Conservation (phyloP, 2,329 filamentous ascomycete genomes). For the Trichoderma guizhouense region DNA sequence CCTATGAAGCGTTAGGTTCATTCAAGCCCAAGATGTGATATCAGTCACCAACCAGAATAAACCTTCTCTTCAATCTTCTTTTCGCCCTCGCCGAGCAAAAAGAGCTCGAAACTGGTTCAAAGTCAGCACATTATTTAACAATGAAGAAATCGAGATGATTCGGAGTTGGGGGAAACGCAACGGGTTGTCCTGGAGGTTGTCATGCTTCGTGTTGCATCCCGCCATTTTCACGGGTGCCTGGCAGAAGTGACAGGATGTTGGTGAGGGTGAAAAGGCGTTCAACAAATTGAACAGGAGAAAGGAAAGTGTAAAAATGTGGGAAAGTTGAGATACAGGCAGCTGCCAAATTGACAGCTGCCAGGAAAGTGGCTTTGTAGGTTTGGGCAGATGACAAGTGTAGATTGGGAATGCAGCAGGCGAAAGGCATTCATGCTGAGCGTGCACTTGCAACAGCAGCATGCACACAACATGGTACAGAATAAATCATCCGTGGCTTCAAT, state of each 20-base stretch:
- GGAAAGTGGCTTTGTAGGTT: not conserved
- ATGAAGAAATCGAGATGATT: not conserved
- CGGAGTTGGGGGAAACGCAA: constrained; percentile 27
- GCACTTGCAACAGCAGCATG: constrained; percentile 1
- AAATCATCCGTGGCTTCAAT: not conserved
- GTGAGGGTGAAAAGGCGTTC: not conserved
- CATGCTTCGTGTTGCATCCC: constrained; percentile 38
- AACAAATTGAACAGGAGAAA: not conserved
- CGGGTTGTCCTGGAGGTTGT: constrained; percentile 37
- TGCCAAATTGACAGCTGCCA: not conserved
- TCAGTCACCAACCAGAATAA: constrained; percentile 70
- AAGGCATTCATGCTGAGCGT: not conserved
- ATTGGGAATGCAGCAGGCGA: not conserved
- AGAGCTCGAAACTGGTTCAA: constrained; percentile 77
- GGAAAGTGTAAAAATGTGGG: not conserved
- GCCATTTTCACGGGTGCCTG: constrained; percentile 28
- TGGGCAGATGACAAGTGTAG: not conserved
- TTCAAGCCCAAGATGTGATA: not conserved
- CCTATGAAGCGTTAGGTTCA: constrained; percentile 40
- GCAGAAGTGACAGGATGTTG: not conserved
- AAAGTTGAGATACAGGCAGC: not conserved
- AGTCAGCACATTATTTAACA: constrained; percentile 24
- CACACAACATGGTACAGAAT: not conserved
- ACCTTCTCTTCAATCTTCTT: constrained; percentile 88
- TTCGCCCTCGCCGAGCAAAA: constrained; percentile 81